phyloP scores from a whole-genome alignment of 1,284 basidiomycete species.

The Puccinia novopanici region DNA sequence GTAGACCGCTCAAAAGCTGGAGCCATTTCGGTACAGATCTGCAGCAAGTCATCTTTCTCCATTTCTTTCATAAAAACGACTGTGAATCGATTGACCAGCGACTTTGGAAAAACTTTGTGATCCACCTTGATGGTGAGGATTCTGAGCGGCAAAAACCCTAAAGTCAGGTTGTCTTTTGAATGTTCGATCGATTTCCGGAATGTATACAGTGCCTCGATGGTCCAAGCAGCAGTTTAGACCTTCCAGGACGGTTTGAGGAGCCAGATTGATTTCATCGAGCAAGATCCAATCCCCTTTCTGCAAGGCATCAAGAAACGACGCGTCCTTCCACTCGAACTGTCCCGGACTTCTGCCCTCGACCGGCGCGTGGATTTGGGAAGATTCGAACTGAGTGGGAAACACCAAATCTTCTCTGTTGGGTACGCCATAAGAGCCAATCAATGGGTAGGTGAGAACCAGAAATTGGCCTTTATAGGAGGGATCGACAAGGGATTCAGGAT shows the following conservation, averaged over 20 bases:
- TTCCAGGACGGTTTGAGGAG: conserved; percentile 86
- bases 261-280: conserved; percentile 99
- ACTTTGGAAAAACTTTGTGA: conserved; percentile 96
- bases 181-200: conserved; percentile 88
- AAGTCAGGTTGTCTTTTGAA: conserved; percentile 88
- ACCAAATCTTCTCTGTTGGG: too few relatives aligned
- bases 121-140: conserved; percentile 92
- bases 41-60: conserved; percentile 72
- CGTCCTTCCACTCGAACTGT: conserved; percentile 97
- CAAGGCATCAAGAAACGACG: conserved; percentile 89
- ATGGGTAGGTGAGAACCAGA: too few relatives aligned
- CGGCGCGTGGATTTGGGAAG: too few relatives aligned
- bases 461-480: too few relatives aligned
- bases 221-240: too few relatives aligned
- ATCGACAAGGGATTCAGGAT: too few relatives aligned
- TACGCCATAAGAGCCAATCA: too few relatives aligned
- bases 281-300: conserved; percentile 94
- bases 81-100: conserved; percentile 96
- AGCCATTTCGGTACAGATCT: conserved; percentile 77
- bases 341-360: too few relatives aligned
- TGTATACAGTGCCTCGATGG: conserved; percentile 94
- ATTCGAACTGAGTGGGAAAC: too few relatives aligned
- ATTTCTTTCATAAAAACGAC: conserved; percentile 94
- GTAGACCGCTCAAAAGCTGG: conserved; percentile 65
- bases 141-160: conserved; percentile 96